Evolutionary conservation across 805 yeast species (phyloP).

Genomic region (Candida vaughaniae): DNA sequence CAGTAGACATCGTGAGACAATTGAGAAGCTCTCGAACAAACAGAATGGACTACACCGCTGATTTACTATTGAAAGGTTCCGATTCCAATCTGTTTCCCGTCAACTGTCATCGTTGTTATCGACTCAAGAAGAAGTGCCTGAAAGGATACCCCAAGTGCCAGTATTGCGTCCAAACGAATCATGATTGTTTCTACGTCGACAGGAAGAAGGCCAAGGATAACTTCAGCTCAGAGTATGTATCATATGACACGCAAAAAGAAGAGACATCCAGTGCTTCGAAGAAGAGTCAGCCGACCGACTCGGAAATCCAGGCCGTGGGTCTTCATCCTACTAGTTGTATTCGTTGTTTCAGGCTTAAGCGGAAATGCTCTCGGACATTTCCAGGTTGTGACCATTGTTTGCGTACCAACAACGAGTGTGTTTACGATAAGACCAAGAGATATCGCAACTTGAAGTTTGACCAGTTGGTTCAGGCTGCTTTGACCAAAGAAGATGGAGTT

Average conservation of each 20-base stretch:
- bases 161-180: conserved; percentile 34
- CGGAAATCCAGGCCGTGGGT: conserved; percentile 1
- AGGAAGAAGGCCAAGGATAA: conserved; percentile 10
- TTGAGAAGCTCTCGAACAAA: conserved; percentile 4
- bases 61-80: conserved; percentile 1
- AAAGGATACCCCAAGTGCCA: conserved; percentile 38
- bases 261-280: not conserved
- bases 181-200: conserved; percentile 37
- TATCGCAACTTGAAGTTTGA: conserved; percentile 4
- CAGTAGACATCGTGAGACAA: conserved; percentile 6
- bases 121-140: conserved; percentile 42
- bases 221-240: conserved; percentile 6
- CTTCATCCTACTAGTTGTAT: conserved; percentile 31
- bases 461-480: conserved; percentile 9
- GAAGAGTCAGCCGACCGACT: not conserved
- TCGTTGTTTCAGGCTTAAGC: conserved; percentile 40
- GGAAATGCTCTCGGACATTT: conserved; percentile 36
- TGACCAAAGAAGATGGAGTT: conserved; percentile 3
- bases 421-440: conserved; percentile 28
- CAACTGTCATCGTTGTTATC: conserved; percentile 22
- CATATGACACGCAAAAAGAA: not conserved
- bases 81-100: not conserved
- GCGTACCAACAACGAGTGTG: conserved; percentile 32
- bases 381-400: conserved; percentile 37
- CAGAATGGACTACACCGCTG: conserved; percentile 6